A percentile compares a stretch with the other conserved stretches of the same genome.
Evolutionary conservation across 441 rosid species (phyloP).

Genomic region (Flueggea neowawraea): DNA sequence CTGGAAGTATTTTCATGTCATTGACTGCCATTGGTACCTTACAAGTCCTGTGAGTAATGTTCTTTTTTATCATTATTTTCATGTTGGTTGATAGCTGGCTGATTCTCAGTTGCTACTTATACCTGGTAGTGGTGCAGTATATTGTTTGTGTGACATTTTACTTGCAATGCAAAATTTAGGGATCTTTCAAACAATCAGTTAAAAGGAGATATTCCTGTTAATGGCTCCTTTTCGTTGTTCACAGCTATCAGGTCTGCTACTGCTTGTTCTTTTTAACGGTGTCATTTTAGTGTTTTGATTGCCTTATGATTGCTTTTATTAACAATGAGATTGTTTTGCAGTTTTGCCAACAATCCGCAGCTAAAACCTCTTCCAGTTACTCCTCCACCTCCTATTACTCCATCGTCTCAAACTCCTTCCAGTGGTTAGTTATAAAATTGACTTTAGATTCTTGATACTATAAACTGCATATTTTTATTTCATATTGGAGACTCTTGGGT

Average conservation of each 20-base stretch:
- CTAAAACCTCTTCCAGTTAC: conserved; percentile 29
- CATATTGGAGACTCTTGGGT: neutral
- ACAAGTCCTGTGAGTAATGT: conserved; percentile 87
- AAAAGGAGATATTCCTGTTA: conserved; percentile 59
- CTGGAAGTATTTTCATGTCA: conserved; percentile 55
- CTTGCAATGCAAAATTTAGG: conserved; percentile 43
- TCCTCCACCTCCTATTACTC: conserved; percentile 66
- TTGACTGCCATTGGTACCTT: conserved; percentile 50
- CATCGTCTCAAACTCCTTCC: conserved; percentile 31
- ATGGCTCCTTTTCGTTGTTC: conserved; percentile 84
- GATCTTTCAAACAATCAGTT: conserved; percentile 78
- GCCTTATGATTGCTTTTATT: conserved; percentile 17
- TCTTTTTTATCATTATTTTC: conserved; percentile 8
- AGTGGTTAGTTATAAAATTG: conserved; percentile 32
- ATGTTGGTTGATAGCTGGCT: neutral
- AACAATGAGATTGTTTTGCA: conserved; percentile 33
- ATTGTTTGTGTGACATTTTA: conserved; percentile 10
- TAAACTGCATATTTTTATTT: neutral
- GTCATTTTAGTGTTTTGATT: conserved; percentile 6
- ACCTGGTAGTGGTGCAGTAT: neutral
- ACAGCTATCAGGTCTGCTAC: conserved; percentile 66
- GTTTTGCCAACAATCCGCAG: conserved; percentile 47
- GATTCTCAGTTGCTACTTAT: neutral
- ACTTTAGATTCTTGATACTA: neutral
- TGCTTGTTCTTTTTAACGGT: conserved; percentile 4